Conservation (phyloP, 805 yeast genomes). For the Brettanomyces naardenensis region DNA sequence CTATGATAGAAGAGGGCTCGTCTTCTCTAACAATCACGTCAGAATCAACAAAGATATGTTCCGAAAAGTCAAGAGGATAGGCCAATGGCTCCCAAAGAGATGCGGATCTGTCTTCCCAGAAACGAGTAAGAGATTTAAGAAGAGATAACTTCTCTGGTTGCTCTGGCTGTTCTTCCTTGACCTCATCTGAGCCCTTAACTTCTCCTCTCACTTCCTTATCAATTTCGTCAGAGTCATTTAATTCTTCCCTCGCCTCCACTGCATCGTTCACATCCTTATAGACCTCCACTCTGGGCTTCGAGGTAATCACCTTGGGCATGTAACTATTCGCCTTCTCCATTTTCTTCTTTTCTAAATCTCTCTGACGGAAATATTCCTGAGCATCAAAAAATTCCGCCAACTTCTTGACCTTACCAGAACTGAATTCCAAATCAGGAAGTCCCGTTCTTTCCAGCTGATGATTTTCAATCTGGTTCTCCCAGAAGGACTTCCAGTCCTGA, state of each 20-base stretch:
- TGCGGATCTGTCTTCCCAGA: slow-evolving; percentile 97
- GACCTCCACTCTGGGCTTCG: slow-evolving; percentile 86
- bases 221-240: background rate
- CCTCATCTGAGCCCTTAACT: slow-evolving; percentile 4
- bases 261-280: slow-evolving; percentile 86
- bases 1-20: slow-evolving; percentile 91
- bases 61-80: slow-evolving; percentile 72
- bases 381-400: slow-evolving; percentile 68
- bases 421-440: slow-evolving; percentile 8
- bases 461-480: slow-evolving; percentile 18
- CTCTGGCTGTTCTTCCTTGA: slow-evolving; percentile 8
- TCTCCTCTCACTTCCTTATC: slow-evolving; percentile 5
- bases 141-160: slow-evolving; percentile 68
- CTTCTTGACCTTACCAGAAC: slow-evolving; percentile 46
- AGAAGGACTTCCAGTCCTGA: slow-evolving; percentile 11
- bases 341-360: slow-evolving; percentile 67
- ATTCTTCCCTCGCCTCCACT: background rate
- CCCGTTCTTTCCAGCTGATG: slow-evolving; percentile 9
- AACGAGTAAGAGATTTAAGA: slow-evolving; percentile 75
- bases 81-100: slow-evolving; percentile 89
- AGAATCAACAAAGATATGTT: slow-evolving; percentile 90
- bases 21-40: slow-evolving; percentile 92
- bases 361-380: slow-evolving; percentile 76
- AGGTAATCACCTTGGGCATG: slow-evolving; percentile 65
- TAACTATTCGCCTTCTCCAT: slow-evolving; percentile 47